Base-by-base conservation (phyloP, 805 yeast genomes). In the Ogataea ganodermae region DNA sequence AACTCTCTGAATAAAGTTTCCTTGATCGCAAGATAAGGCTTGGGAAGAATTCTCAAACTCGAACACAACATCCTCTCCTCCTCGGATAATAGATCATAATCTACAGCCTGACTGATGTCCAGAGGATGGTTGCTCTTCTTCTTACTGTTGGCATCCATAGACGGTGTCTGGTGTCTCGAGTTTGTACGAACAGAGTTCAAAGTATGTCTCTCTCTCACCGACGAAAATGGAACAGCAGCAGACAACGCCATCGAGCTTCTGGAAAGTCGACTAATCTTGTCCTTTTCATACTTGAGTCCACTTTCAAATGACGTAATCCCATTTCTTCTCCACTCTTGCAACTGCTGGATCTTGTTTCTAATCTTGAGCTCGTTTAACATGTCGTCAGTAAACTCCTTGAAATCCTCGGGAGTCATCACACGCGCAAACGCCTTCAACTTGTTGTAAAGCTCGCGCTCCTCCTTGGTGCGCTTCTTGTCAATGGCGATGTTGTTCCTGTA, bases 1-100 rank as follows among this genome's bases (percentile, higher is more conserved):
- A 95, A 80, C 62, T 91, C 97, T 57, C 95, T 80, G 73, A 94
- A 89, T 46, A 94, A 67, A 3, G 89, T 81, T 63, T 89, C 96
- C 62, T 94, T 94, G 53, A 94, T 88, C 2, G 96, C 96, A 51
- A 94, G 71, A 61, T 92, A 94, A 3, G 98, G 96, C 65, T 94
- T 92, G 13, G 99, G 99, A 47, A 86, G 69, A 9, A 95, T 84
- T 52, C 96, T 80, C 51, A 95, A 73, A 41, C 82, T 86, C 4
- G 91, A 76, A 69, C 99, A 95, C 39, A 94, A 69, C 45, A 80
- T 81, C 63, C 86, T 92, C 63, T 94, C 99, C 46, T 89, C 96
- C n/a, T 82, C 79, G 1, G 95, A 85, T 41, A 94, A 71, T 47
- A 94, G 68, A 33, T 88, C 90, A 50, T 79, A 87, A 63, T 94